Conservation (phyloP, 768 basidiomycete species). For the Suillus luteus region DNA sequence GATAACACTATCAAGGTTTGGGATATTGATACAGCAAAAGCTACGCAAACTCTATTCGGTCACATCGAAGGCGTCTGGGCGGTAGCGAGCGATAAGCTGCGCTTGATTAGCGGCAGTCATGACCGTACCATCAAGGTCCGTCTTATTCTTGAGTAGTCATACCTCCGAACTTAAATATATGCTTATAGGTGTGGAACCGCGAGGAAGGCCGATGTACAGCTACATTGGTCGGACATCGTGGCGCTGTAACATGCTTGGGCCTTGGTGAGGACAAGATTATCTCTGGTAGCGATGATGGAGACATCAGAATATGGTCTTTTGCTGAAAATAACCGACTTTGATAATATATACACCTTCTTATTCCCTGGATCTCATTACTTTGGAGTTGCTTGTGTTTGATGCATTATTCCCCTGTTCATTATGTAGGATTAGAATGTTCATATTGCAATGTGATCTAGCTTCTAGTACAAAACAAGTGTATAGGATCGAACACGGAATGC, state of each 20-base stretch:
- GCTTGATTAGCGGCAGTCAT: constrained; percentile 91
- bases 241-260: constrained; percentile 88
- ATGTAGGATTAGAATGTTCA: background rate
- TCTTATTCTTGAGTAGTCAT: constrained; percentile 15
- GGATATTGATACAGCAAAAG: constrained; percentile 87
- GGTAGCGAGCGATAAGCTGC: constrained; percentile 87
- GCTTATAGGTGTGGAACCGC: constrained; percentile 82
- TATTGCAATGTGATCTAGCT: background rate
- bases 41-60: constrained; percentile 85
- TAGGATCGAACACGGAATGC: constrained; percentile 54
- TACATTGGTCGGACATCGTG: constrained; percentile 92
- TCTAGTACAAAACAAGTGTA: background rate
- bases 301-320: constrained; percentile 84
- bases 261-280: constrained; percentile 95
- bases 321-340: constrained; percentile 29
- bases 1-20: constrained; percentile 97
- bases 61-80: constrained; percentile 99
- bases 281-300: constrained; percentile 93
- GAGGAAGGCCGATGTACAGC: constrained; percentile 86
- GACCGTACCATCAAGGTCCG: constrained; percentile 95
- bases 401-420: background rate
- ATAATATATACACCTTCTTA: background rate
- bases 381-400: background rate
- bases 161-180: background rate
- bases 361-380: background rate